phyloP scores from a whole-genome alignment of 768 basidiomycete genomes.

The Leccinum uliginosum region DNA sequence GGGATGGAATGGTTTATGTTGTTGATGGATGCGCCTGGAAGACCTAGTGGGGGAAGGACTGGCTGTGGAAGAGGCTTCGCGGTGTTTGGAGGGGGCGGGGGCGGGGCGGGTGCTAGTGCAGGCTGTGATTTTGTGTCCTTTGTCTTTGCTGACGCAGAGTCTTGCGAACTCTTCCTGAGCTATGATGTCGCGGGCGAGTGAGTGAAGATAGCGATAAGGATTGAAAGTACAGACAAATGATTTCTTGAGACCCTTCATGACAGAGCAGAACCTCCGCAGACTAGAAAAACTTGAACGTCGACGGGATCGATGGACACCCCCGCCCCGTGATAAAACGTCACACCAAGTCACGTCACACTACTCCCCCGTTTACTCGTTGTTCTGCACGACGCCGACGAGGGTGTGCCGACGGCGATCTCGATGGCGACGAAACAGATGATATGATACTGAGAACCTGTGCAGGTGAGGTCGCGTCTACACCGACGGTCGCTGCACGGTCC shows the following conservation, averaged over 20 bases:
- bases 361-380: background rate
- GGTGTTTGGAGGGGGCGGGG: constrained; percentile 61
- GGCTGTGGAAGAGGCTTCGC: constrained; percentile 61
- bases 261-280: constrained; percentile 17
- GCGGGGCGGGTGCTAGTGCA: constrained; percentile 40
- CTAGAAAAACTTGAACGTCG: too few relatives aligned
- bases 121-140: constrained; percentile 54
- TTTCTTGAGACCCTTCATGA: constrained; percentile 81
- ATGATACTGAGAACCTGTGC: background rate
- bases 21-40: constrained; percentile 34
- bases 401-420: background rate
- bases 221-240: constrained; percentile 48
- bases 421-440: background rate
- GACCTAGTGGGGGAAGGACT: constrained; percentile 34
- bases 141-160: constrained; percentile 62
- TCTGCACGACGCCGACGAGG: constrained; percentile 4
- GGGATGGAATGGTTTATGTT: constrained; percentile 37
- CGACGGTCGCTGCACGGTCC: background rate
- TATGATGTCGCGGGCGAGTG: constrained; percentile 28
- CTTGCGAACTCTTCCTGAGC: constrained; percentile 69
- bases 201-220: constrained; percentile 21
- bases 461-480: background rate
- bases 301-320: constrained; percentile 39
- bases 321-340: constrained; percentile 32
- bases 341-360: constrained; percentile 28